phyloP scores from a whole-genome alignment of 179 eudicot genomes.

The Silene noctiflora region DNA sequence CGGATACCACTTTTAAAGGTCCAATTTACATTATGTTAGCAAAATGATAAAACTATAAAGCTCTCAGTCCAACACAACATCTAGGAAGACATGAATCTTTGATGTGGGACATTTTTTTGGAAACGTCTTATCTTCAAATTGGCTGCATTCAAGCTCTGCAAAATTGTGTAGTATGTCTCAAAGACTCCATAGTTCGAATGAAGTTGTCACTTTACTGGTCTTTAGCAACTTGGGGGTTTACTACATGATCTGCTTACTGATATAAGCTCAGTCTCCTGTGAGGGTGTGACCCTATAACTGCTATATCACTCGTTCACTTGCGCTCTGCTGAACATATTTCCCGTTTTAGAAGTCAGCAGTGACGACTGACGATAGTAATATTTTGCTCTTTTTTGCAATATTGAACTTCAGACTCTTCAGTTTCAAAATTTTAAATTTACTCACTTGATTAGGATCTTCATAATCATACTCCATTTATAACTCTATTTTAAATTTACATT shows the following conservation, averaged over 20 bases:
- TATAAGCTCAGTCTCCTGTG: not conserved
- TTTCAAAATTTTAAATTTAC: not conserved
- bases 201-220: not conserved
- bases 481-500: not conserved
- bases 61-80: constrained; percentile 5
- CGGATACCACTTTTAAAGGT: constrained; percentile 3
- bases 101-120: not conserved
- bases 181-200: not conserved
- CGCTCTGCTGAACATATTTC: not conserved
- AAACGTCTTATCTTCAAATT: not conserved
- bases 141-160: not conserved
- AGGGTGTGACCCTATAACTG: not conserved
- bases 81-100: not conserved
- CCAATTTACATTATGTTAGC: not conserved
- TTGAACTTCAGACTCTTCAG: not conserved
- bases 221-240: not conserved
- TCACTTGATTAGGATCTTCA: not conserved
- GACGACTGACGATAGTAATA: not conserved
- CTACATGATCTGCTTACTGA: not conserved
- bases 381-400: not conserved
- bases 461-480: not conserved
- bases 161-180: not conserved
- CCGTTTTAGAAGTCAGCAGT: not conserved
- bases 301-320: not conserved
- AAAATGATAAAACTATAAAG: constrained; percentile 1